phyloP scores from a whole-genome alignment of 1,284 basidiomycete genomes.

The Irpex sp. region DNA sequence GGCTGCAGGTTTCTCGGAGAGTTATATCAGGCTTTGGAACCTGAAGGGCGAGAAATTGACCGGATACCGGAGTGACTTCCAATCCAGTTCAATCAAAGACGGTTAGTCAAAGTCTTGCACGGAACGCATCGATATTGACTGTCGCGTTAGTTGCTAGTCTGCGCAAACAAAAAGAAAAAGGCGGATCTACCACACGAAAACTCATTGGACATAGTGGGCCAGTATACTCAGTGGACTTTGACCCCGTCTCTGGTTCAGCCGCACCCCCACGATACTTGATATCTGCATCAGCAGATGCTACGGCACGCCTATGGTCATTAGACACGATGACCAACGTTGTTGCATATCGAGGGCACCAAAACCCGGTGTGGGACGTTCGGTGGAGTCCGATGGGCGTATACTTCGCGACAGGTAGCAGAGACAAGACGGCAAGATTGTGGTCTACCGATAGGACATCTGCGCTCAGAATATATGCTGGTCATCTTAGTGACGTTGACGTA shows the following conservation, averaged over 20 bases:
- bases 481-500: slow-evolving; percentile 53
- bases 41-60: slow-evolving; percentile 89
- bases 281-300: slow-evolving; percentile 92
- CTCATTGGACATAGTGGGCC: slow-evolving; percentile 96
- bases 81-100: slow-evolving; percentile 63
- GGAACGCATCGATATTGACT: slow-evolving; percentile 9
- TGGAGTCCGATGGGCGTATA: slow-evolving; percentile 99
- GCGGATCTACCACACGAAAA: slow-evolving; percentile 82
- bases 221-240: slow-evolving; percentile 93
- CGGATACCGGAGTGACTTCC: slow-evolving; percentile 75
- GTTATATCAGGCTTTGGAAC: slow-evolving; percentile 94
- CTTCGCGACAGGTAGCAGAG: slow-evolving; percentile 93
- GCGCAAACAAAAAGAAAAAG: slow-evolving; percentile 71
- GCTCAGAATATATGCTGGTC: slow-evolving; percentile 92
- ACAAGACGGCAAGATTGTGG: slow-evolving; percentile 95
- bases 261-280: slow-evolving; percentile 85
- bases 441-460: slow-evolving; percentile 89
- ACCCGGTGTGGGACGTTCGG: slow-evolving; percentile 98
- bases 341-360: slow-evolving; percentile 94
- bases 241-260: slow-evolving; percentile 86
- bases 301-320: slow-evolving; percentile 91
- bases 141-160: slow-evolving; percentile 49
- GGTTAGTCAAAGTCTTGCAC: slow-evolving; percentile 39
- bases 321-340: slow-evolving; percentile 94
- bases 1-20: slow-evolving; percentile 96